phyloP scores from a whole-genome alignment of 1,284 basidiomycete genomes.

The Fistulinella cinereoalba region DNA sequence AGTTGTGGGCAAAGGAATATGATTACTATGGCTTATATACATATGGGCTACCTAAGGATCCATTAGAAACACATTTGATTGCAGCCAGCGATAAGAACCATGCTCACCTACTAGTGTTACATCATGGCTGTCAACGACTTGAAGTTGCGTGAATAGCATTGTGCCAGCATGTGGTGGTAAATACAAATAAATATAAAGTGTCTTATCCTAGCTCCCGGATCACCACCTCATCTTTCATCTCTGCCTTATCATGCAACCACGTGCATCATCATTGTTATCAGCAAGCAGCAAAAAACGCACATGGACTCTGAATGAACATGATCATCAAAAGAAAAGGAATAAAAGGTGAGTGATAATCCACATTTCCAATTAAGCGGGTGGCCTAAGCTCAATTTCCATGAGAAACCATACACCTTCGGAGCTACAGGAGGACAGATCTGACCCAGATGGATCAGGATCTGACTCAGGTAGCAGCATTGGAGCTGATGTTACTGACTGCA shows the following conservation, averaged over 20 bases:
- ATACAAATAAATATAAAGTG: no score
- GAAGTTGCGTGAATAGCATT: no score
- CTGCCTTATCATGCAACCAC: neutral
- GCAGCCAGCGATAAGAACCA: neutral
- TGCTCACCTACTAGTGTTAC: neutral
- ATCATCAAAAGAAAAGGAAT: neutral
- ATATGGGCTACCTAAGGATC: neutral
- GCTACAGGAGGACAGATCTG: neutral
- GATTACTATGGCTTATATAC: neutral
- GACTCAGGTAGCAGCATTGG: neutral
- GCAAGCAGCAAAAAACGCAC: neutral
- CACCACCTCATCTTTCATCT: neutral
- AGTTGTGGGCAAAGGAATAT: neutral
- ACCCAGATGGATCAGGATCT: neutral
- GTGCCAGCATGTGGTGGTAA: no score
- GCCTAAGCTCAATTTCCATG: neutral
- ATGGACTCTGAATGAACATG: neutral
- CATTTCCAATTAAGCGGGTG: neutral
- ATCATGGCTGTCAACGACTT: neutral
- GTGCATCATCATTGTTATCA: neutral
- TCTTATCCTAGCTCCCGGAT: no score
- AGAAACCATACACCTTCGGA: neutral
- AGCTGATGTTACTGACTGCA: neutral
- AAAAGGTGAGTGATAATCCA: neutral
- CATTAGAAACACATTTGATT: neutral